Evolutionary conservation across 2,329 filamentous ascomycete genomes (phyloP).

Genomic region (Aspergillus quadricinctus): DNA sequence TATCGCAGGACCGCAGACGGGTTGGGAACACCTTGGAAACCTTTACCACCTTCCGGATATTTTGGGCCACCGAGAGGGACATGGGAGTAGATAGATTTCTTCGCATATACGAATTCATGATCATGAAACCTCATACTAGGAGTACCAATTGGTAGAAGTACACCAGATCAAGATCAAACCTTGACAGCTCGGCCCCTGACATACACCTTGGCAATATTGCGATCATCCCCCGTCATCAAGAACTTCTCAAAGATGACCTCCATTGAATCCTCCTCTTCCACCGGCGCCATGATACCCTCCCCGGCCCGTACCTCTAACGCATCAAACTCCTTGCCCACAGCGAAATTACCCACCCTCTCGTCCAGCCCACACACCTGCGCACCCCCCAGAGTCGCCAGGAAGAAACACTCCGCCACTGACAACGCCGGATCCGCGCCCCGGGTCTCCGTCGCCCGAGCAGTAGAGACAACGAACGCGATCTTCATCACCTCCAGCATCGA

Average conservation of each 20-base stretch:
- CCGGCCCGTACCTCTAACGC: constrained; percentile 48
- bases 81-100: constrained; percentile 20
- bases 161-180: constrained; percentile 3
- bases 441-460: constrained; percentile 31
- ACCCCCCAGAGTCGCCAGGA: constrained; percentile 58
- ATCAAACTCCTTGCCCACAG: constrained; percentile 59
- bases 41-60: constrained; percentile 22
- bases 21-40: constrained; percentile 32
- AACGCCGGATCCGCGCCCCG: constrained; percentile 43
- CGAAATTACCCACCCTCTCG: constrained; percentile 53
- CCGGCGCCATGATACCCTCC: constrained; percentile 46
- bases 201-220: constrained; percentile 56
- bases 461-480: constrained; percentile 52
- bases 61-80: constrained; percentile 26
- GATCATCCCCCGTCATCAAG: constrained; percentile 62
- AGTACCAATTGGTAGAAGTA: not conserved
- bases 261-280: constrained; percentile 48
- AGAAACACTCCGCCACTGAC: constrained; percentile 52
- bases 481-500: constrained; percentile 47
- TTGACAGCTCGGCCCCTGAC: constrained; percentile 45
- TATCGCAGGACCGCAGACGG: constrained; percentile 39
- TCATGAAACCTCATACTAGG: not conserved
- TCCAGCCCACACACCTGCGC: constrained; percentile 56
- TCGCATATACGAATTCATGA: not conserved
- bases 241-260: constrained; percentile 58